Conservation (phyloP, 768 basidiomycete genomes). For the Lenzites betulinus region DNA sequence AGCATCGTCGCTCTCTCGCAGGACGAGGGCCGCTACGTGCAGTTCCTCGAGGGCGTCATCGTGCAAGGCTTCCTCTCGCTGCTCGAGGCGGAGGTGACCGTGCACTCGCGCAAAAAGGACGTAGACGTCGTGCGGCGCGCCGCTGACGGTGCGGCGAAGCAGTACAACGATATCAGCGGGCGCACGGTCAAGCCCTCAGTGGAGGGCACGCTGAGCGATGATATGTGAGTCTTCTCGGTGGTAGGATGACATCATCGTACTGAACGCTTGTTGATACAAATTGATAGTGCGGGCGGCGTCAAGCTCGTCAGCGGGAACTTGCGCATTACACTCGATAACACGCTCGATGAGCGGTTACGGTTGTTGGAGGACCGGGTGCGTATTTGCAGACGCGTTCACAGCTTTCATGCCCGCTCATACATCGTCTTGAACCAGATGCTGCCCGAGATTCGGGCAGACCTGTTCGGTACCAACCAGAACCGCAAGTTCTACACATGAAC, state of each 20-base stretch:
- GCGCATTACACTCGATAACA: slow-evolving; percentile 91
- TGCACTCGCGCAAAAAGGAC: slow-evolving; percentile 73
- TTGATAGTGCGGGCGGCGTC: slow-evolving; percentile 80
- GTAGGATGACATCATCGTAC: slow-evolving; percentile 5
- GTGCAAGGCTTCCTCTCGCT: slow-evolving; percentile 84
- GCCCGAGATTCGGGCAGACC: slow-evolving; percentile 86
- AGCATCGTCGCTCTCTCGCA: slow-evolving; percentile 62
- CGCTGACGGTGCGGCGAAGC: slow-evolving; percentile 57
- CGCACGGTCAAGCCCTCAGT: slow-evolving; percentile 59
- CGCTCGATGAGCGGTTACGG: slow-evolving; percentile 87
- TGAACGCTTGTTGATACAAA: background rate
- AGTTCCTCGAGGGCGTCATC: slow-evolving; percentile 83
- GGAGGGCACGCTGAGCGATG: slow-evolving; percentile 61
- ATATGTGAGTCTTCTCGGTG: slow-evolving; percentile 50
- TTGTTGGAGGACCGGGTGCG: slow-evolving; percentile 87
- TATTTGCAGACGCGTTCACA: slow-evolving; percentile 4
- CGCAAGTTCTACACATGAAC: slow-evolving; percentile 82
- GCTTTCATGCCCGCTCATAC: background rate
- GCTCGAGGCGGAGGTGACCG: slow-evolving; percentile 69
- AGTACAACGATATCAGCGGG: slow-evolving; percentile 82
- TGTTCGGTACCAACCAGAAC: slow-evolving; percentile 90
- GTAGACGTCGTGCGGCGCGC: slow-evolving; percentile 61
- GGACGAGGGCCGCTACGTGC: slow-evolving; percentile 69
- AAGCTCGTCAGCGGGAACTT: slow-evolving; percentile 69
- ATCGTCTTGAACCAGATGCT: slow-evolving; percentile 68